Evolutionary conservation across 768 basidiomycete genomes (phyloP).

Genomic region (Russula olivacea): DNA sequence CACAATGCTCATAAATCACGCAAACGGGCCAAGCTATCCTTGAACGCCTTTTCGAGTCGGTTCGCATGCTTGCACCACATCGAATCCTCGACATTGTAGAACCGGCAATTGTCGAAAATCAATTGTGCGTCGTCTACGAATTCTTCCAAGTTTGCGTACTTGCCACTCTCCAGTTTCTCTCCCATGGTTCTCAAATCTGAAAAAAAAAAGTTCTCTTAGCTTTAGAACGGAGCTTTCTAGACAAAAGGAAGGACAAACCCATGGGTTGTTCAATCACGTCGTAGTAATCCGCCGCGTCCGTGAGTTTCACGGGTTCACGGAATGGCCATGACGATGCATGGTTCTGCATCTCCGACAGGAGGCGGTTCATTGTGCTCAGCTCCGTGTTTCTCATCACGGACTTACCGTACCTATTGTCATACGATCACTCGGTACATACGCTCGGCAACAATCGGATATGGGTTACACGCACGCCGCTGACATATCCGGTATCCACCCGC

Average conservation of each 20-base stretch:
- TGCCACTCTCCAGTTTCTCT: constrained; percentile 81
- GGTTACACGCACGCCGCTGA: constrained; percentile 53
- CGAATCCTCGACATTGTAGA: constrained; percentile 78
- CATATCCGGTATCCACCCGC: constrained; percentile 88
- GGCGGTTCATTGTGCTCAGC: constrained; percentile 63
- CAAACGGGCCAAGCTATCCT: constrained; percentile 39
- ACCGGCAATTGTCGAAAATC: constrained; percentile 83
- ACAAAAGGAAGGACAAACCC: constrained; percentile 49
- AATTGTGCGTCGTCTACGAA: constrained; percentile 79
- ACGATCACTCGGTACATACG: neutral
- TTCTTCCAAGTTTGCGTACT: constrained; percentile 66
- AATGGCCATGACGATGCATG: constrained; percentile 89
- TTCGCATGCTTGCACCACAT: constrained; percentile 82
- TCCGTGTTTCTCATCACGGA: constrained; percentile 51
- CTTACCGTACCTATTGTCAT: constrained; percentile 32
- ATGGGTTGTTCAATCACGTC: constrained; percentile 86
- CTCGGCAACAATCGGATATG: constrained; percentile 4
- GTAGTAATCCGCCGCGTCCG: constrained; percentile 85
- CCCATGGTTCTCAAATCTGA: constrained; percentile 85
- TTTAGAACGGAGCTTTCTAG: neutral
- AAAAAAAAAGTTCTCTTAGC: neutral
- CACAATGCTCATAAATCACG: constrained; percentile 12
- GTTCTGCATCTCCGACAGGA: constrained; percentile 70
- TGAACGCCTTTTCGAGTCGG: constrained; percentile 74
- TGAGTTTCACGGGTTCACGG: constrained; percentile 65